Conservation (phyloP, 108 stramenopile species). For the Cyclostephanos invisitatus region DNA sequence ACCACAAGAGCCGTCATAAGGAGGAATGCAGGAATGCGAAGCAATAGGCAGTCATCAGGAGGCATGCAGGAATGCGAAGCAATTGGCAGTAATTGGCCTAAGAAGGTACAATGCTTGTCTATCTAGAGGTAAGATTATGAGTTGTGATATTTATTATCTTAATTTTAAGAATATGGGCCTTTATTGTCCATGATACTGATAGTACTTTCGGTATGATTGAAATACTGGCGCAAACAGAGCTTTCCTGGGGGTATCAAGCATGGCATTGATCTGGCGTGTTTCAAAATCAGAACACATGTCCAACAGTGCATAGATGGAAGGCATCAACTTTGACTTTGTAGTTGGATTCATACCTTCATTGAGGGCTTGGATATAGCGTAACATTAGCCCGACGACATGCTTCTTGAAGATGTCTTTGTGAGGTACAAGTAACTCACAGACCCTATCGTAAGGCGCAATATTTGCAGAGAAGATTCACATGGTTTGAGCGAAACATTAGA, state of each 20-base stretch:
- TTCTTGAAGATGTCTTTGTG: conserved; percentile 89
- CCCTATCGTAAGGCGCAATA: conserved; percentile 12
- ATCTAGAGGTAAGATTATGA: no score
- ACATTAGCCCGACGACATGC: conserved; percentile 69
- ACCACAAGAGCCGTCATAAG: no score
- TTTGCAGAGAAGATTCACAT: neutral
- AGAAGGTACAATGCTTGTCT: no score
- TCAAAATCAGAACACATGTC: conserved; percentile 77
- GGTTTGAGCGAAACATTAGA: neutral
- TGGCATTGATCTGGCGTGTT: conserved; percentile 67
- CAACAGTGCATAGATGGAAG: conserved; percentile 68
- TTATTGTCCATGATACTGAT: conserved; percentile 76
- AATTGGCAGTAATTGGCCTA: no score
- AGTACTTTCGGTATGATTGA: conserved; percentile 68
- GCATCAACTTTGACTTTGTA: conserved; percentile 51
- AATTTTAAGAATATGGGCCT: no score
- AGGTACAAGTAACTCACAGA: conserved; percentile 75
- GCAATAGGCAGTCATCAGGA: no score
- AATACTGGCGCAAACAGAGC: conserved; percentile 66
- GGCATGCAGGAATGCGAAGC: no score
- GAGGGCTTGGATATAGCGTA: conserved; percentile 64
- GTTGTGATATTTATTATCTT: no score
- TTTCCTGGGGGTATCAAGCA: conserved; percentile 65
- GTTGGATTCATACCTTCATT: conserved; percentile 45
- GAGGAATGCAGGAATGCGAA: no score